These are phyloP conservation scores for Brassica napus DNA, from an alignment of 345 rosid genomes.

Conservation along the genomic window Da-Ae NC_063452.1:49969001-49969500, in stretches of 20 bases:
- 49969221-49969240: no score
- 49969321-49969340: background rate
- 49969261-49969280: background rate
- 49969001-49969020: background rate
- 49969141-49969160: conserved; percentile 37
- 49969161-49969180: conserved; percentile 42
- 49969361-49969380: background rate
- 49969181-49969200: conserved; percentile 28
- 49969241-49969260: background rate
- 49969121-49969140: conserved; percentile 1
- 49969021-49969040: conserved; percentile 1
- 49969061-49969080: conserved; percentile 10
- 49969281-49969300: conserved; percentile 10
- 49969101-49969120: conserved; percentile 16
- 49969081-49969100: conserved; percentile 12
- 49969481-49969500: conserved; percentile 21
- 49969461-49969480: conserved; percentile 10
- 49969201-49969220: background rate
- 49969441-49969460: background rate
- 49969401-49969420: background rate
- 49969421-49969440: conserved; percentile 24
- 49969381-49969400: conserved; percentile 3
- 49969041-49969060: conserved; percentile 9
- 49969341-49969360: conserved; percentile 23
- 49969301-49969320: conserved; percentile 21